Conservation (phyloP, 192 early-diverging fungal species). For the Coemansia sp. region DNA sequence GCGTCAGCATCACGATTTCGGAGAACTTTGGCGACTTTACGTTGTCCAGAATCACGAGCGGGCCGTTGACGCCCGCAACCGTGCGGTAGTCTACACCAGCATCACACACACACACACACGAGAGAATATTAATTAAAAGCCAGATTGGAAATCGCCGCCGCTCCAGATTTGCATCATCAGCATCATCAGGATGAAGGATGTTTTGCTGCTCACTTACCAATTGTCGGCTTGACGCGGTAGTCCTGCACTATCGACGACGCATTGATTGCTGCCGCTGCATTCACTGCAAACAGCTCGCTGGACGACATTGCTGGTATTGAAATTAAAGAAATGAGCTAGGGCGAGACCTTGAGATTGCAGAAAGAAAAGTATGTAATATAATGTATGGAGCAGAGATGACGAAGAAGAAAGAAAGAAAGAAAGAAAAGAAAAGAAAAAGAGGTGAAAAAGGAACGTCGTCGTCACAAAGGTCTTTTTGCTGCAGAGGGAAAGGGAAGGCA, state of each 20-base stretch:
- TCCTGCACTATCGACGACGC: constrained; percentile 53
- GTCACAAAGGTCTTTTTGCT: too few relatives aligned
- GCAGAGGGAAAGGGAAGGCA: too few relatives aligned
- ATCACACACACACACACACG: neutral
- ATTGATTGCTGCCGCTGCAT: constrained; percentile 47
- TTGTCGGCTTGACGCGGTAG: constrained; percentile 51
- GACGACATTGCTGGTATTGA: constrained; percentile 26
- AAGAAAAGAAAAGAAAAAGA: too few relatives aligned
- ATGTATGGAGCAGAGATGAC: neutral
- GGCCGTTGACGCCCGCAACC: constrained; percentile 96
- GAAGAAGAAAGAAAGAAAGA: too few relatives aligned
- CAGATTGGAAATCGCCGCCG: neutral
- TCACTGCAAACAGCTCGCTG: constrained; percentile 47
- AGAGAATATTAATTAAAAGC: neutral
- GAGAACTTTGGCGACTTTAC: constrained; percentile 98
- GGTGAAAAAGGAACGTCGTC: too few relatives aligned
- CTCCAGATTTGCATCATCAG: neutral
- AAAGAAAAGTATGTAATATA: neutral
- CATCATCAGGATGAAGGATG: too few relatives aligned
- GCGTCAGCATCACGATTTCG: constrained; percentile 95
- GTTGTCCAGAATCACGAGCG: constrained; percentile 97
- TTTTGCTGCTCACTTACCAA: constrained; percentile 22
- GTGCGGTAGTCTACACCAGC: constrained; percentile 86
- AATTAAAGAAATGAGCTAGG: constrained; percentile 8
- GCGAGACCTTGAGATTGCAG: neutral